phyloP scores from a whole-genome alignment of 2,329 filamentous ascomycete species.

The Phialocephala sp. region DNA sequence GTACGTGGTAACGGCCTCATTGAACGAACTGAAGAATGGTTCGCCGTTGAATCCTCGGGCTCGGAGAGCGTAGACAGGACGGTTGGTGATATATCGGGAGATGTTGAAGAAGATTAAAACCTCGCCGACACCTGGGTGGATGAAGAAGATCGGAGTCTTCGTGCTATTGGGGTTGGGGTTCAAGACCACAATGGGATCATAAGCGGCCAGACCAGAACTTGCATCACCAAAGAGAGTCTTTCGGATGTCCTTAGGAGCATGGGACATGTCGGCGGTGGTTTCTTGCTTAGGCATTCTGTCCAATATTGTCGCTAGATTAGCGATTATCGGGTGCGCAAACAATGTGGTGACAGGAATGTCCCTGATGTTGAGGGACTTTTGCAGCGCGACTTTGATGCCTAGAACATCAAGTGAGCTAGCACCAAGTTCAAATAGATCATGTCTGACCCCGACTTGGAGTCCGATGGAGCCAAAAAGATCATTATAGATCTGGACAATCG shows the following conservation, averaged over 20 bases:
- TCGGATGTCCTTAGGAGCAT: background rate
- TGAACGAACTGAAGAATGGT: conserved; percentile 45
- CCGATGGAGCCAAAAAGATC: conserved; percentile 26
- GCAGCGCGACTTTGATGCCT: conserved; percentile 25
- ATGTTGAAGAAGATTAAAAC: conserved; percentile 49
- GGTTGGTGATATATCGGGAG: conserved; percentile 47
- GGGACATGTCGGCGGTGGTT: background rate
- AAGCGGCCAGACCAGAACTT: conserved; percentile 1
- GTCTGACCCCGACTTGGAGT: conserved; percentile 30
- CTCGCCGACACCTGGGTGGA: conserved; percentile 52
- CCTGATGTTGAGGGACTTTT: conserved; percentile 32
- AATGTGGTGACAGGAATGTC: conserved; percentile 47
- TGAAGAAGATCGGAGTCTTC: conserved; percentile 48
- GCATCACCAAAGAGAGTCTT: background rate
- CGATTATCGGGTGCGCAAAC: conserved; percentile 44
- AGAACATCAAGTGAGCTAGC: conserved; percentile 38
- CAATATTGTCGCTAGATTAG: conserved; percentile 40
- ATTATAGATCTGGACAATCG: conserved; percentile 32
- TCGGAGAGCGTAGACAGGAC: conserved; percentile 54
- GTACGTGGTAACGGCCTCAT: conserved; percentile 50
- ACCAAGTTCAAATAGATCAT: conserved; percentile 43
- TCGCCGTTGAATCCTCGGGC: conserved; percentile 48
- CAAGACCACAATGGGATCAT: conserved; percentile 47
- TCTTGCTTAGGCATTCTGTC: conserved; percentile 18
- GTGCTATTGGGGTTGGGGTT: conserved; percentile 32